Percentiles rank a stretch among this genome's conserved stretches.
phyloP scores from a whole-genome alignment of 371 early-diverging fungal genomes.

The Blastocladiella emersonii region DNA sequence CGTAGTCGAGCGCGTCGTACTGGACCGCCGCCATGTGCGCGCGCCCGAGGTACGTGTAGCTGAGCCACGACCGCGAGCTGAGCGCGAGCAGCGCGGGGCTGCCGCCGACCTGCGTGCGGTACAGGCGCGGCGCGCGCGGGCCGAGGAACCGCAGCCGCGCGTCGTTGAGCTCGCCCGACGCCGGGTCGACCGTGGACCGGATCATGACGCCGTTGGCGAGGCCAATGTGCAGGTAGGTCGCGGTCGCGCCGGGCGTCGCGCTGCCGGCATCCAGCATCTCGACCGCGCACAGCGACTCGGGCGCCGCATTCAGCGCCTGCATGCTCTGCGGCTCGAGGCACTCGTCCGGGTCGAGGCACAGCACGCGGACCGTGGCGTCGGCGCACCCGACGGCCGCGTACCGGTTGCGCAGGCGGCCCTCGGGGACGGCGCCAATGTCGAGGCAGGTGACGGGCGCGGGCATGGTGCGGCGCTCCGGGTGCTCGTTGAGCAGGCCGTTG shows the following conservation, averaged over 20 bases:
- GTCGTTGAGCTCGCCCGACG: conserved; percentile 71
- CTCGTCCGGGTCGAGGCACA: conserved; percentile 65
- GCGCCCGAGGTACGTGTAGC: conserved; percentile 62
- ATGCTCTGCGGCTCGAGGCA: conserved; percentile 66
- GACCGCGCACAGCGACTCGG: conserved; percentile 48
- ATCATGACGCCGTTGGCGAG: conserved; percentile 76
- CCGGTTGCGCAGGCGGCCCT: conserved; percentile 58
- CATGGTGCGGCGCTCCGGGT: conserved; percentile 61
- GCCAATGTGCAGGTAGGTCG: conserved; percentile 75
- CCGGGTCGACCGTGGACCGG: conserved; percentile 70
- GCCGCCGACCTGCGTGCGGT: conserved; percentile 40
- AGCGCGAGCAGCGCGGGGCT: conserved; percentile 65
- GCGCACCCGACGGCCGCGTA: conserved; percentile 84
- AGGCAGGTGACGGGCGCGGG: conserved; percentile 54
- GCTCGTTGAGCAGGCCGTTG: conserved; percentile 74
- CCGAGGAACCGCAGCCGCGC: conserved; percentile 82
- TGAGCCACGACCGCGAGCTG: conserved; percentile 80
- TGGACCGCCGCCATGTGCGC: conserved; percentile 39
- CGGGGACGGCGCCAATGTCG: conserved; percentile 64
- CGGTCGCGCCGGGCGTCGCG: conserved; percentile 27
- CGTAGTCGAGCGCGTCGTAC: conserved; percentile 66
- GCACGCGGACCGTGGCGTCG: conserved; percentile 80
- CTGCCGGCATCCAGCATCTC: conserved; percentile 54
- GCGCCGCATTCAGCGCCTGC: conserved; percentile 49
- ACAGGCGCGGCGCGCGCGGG: conserved; percentile 63